Evolutionary conservation across 345 rosid species (phyloP).

Genomic region (Erysimum cheiranthoides): DNA sequence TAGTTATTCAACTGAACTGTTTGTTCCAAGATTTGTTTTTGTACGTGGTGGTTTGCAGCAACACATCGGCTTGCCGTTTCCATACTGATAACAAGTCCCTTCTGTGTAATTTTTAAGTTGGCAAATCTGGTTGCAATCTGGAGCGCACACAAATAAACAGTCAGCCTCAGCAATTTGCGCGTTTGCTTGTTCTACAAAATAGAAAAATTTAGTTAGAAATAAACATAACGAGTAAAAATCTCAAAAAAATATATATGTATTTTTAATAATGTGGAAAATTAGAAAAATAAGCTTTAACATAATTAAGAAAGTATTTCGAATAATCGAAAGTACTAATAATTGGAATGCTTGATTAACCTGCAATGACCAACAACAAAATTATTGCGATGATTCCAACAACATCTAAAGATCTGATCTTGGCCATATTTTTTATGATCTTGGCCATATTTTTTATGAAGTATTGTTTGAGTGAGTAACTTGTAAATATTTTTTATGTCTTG

Average conservation of each 20-base stretch:
- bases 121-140: not conserved
- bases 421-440: constrained; percentile 5
- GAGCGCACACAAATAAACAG: not conserved
- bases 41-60: constrained; percentile 7
- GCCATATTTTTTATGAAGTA: not conserved
- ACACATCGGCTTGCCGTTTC: not conserved
- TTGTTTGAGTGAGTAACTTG: not conserved
- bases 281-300: not conserved
- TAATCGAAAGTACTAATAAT: not conserved
- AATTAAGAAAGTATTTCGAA: not conserved
- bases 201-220: not conserved
- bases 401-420: constrained; percentile 4
- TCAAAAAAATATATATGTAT: not conserved
- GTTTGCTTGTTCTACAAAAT: not conserved
- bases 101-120: not conserved
- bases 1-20: not conserved
- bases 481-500: constrained; percentile 15
- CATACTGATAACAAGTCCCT: not conserved
- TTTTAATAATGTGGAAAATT: not conserved
- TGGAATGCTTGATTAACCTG: constrained; percentile 24
- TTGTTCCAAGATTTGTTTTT: not conserved
- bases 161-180: not conserved
- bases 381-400: constrained; percentile 4
- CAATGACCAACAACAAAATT: constrained; percentile 20
- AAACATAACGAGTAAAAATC: not conserved